A percentile compares a stretch with the other conserved stretches of the same genome.
phyloP scores from a whole-genome alignment of 2,329 filamentous ascomycete species.

The Penicillium decumbens region DNA sequence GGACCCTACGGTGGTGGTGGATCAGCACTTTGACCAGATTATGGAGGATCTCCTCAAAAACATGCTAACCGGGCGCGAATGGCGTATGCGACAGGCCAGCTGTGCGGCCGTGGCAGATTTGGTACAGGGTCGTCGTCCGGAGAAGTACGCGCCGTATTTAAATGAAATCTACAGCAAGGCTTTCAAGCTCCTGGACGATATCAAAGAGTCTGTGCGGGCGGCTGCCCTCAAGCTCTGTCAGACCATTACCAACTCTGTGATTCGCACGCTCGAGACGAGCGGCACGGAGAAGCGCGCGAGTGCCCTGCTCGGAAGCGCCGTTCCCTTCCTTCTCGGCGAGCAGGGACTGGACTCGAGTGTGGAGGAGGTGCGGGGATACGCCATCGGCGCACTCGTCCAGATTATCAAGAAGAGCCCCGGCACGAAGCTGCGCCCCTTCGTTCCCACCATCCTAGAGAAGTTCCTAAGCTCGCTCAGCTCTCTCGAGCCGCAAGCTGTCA shows the following conservation, averaged over 20 bases:
- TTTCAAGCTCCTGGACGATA: conserved; percentile 91
- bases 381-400: conserved; percentile 76
- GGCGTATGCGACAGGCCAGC: conserved; percentile 87
- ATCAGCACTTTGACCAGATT: conserved; percentile 80
- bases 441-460: conserved; percentile 74
- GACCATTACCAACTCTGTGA: conserved; percentile 75
- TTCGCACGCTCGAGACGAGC: conserved; percentile 77
- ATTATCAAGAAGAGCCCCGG: conserved; percentile 82
- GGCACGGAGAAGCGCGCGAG: conserved; percentile 61
- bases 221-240: conserved; percentile 80
- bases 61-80: conserved; percentile 77
- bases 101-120: conserved; percentile 86
- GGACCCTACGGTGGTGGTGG: conserved; percentile 70
- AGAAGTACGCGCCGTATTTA: conserved; percentile 78
- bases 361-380: conserved; percentile 79
- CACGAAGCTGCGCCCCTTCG: conserved; percentile 71
- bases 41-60: conserved; percentile 81
- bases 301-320: conserved; percentile 76
- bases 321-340: conserved; percentile 85
- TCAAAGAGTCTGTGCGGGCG: conserved; percentile 81
- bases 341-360: conserved; percentile 85
- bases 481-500: conserved; percentile 81
- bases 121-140: conserved; percentile 70
- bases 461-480: conserved; percentile 79
- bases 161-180: conserved; percentile 78